phyloP scores from a whole-genome alignment of 768 basidiomycete genomes.

The Pleurotus salmoneostramineus region DNA sequence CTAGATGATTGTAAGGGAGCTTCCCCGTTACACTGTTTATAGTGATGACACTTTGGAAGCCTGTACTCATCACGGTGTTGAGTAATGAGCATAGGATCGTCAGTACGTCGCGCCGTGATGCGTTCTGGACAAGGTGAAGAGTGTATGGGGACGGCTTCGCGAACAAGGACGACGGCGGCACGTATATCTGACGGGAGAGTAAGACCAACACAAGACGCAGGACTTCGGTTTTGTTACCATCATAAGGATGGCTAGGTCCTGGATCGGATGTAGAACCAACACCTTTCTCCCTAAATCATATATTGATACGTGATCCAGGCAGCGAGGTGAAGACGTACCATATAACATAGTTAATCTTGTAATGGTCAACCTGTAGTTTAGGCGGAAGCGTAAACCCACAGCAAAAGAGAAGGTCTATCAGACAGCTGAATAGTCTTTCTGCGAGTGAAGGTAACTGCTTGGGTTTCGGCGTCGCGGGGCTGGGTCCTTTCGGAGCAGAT shows the following conservation, averaged over 20 bases:
- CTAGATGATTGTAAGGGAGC: conserved; percentile 85
- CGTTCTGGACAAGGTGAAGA: conserved; percentile 72
- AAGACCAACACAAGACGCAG: conserved; percentile 85
- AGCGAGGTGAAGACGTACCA: conserved; percentile 45
- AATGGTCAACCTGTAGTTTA: conserved; percentile 70
- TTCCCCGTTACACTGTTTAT: conserved; percentile 73
- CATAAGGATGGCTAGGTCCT: conserved; percentile 57
- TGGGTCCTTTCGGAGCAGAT: not conserved
- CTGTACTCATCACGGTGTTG: conserved; percentile 82
- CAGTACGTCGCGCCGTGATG: conserved; percentile 78
- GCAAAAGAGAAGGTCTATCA: conserved; percentile 88
- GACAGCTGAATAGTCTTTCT: conserved; percentile 72
- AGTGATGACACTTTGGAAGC: conserved; percentile 42
- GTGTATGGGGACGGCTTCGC: conserved; percentile 74
- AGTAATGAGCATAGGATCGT: conserved; percentile 90
- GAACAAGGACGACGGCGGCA: conserved; percentile 65
- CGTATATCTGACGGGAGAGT: conserved; percentile 88
- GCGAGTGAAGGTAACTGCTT: conserved; percentile 71
- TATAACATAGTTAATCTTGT: conserved; percentile 84
- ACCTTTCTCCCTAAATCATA: conserved; percentile 78
- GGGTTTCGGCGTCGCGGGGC: not conserved
- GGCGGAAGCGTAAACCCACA: conserved; percentile 90
- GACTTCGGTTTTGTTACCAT: conserved; percentile 85
- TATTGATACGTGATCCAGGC: not conserved
- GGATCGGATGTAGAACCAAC: conserved; percentile 83